Conservation (phyloP, 2,329 filamentous ascomycete species). For the Sporothrix humicola region DNA sequence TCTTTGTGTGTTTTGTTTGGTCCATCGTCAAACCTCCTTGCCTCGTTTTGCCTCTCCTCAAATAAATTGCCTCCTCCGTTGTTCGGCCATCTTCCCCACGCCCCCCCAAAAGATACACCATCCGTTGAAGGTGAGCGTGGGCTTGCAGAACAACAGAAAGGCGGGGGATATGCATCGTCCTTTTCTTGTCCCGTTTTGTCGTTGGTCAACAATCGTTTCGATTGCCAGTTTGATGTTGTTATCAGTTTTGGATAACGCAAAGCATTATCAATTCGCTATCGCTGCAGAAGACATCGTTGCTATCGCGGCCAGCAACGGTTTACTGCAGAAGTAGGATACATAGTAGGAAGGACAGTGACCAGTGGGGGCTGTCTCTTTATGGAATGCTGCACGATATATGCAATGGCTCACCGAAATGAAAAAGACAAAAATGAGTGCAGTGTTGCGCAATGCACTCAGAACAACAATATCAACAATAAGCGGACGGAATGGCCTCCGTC, state of each 20-base stretch:
- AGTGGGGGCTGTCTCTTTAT: neutral
- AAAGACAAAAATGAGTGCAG: neutral
- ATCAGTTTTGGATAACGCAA: neutral
- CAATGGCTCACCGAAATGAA: neutral
- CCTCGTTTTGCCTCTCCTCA: neutral
- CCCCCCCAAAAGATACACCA: neutral
- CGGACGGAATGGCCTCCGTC: neutral
- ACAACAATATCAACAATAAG: neutral
- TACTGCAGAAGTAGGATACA: neutral
- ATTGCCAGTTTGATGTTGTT: neutral
- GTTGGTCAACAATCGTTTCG: neutral
- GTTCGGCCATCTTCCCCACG: constrained; percentile 5
- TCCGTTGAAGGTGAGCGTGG: constrained; percentile 3
- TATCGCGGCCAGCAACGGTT: neutral
- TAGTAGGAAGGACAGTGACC: neutral
- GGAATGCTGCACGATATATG: neutral
- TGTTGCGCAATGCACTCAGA: neutral
- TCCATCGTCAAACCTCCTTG: neutral
- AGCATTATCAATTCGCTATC: constrained; percentile 4
- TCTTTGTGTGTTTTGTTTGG: too few relatives aligned
- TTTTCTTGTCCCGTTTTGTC: neutral
- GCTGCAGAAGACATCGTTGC: neutral
- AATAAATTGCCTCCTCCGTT: neutral
- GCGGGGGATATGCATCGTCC: neutral
- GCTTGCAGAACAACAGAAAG: neutral